phyloP scores from a whole-genome alignment of 2,329 filamentous ascomycete species.

The Stachybotrys chartarum region DNA sequence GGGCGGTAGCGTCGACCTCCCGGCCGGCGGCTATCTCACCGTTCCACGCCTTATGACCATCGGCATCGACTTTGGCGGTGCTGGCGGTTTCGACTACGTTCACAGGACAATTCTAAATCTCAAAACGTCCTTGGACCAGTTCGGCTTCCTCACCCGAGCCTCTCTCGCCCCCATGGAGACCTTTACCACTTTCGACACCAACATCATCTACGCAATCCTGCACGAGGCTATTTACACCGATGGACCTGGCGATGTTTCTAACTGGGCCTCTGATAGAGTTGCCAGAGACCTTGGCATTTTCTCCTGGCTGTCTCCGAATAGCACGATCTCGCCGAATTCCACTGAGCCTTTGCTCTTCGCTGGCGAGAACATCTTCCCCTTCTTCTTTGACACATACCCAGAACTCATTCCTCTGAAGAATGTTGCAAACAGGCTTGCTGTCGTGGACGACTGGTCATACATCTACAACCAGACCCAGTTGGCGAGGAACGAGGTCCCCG shows the following conservation, averaged over 20 bases:
- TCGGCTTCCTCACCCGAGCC: slow-evolving; percentile 65
- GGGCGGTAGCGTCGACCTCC: slow-evolving; percentile 51
- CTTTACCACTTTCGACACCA: slow-evolving; percentile 63
- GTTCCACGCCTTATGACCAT: slow-evolving; percentile 68
- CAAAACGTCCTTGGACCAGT: slow-evolving; percentile 64
- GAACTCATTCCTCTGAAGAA: slow-evolving; percentile 64
- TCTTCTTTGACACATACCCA: slow-evolving; percentile 74
- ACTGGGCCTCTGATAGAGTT: slow-evolving; percentile 69
- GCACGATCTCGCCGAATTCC: slow-evolving; percentile 17
- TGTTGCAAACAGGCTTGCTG: slow-evolving; percentile 65
- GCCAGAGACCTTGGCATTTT: slow-evolving; percentile 41
- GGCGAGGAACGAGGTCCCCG: slow-evolving; percentile 69
- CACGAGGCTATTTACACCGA: slow-evolving; percentile 87
- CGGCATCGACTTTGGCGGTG: slow-evolving; percentile 70
- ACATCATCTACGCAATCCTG: slow-evolving; percentile 76
- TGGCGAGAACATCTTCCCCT: slow-evolving; percentile 86
- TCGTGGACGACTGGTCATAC: slow-evolving; percentile 60
- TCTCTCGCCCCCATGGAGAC: slow-evolving; percentile 64
- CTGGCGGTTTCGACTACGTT: slow-evolving; percentile 67
- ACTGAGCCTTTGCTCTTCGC: slow-evolving; percentile 64
- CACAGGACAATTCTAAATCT: slow-evolving; percentile 67
- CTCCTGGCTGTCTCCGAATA: slow-evolving; percentile 37
- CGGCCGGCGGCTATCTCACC: slow-evolving; percentile 67
- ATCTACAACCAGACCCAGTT: slow-evolving; percentile 73
- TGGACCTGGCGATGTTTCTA: slow-evolving; percentile 51